phyloP scores from a whole-genome alignment of 148 eudicot genomes.

The Chenopodium berlandieri region DNA sequence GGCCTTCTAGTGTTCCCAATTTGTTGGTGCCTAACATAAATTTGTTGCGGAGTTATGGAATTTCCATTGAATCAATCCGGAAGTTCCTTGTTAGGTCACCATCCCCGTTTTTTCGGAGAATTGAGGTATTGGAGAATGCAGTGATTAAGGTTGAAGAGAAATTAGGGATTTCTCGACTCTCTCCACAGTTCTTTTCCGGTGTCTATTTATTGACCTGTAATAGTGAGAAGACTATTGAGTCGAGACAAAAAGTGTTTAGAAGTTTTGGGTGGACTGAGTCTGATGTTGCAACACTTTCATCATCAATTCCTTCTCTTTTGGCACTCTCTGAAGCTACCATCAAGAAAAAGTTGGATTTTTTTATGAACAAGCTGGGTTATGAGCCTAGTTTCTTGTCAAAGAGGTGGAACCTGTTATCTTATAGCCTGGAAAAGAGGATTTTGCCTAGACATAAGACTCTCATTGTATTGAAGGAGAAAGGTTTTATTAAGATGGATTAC shows the following conservation, averaged over 20 bases:
- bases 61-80: constrained; percentile 10
- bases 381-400: constrained; percentile 20
- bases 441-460: constrained; percentile 33
- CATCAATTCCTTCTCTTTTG: constrained; percentile 16
- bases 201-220: constrained; percentile 1
- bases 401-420: background rate
- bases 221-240: constrained; percentile 6
- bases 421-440: constrained; percentile 33
- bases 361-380: constrained; percentile 33
- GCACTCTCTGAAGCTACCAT: constrained; percentile 20
- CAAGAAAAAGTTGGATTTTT: background rate
- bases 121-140: background rate
- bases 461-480: constrained; percentile 30
- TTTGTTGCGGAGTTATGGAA: constrained; percentile 17
- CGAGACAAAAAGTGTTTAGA: constrained; percentile 28
- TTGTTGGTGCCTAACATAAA: constrained; percentile 19
- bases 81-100: background rate
- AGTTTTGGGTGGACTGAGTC: constrained; percentile 40
- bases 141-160: constrained; percentile 19
- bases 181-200: constrained; percentile 25
- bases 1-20: background rate
- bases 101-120: background rate
- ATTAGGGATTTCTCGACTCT: constrained; percentile 26
- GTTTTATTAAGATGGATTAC: constrained; percentile 14
- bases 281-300: constrained; percentile 13